Percentiles rank a stretch among this genome's conserved stretches.
Conservation (phyloP, 1,139 yeast genomes). For the Zygosaccharomyces sapae region DNA sequence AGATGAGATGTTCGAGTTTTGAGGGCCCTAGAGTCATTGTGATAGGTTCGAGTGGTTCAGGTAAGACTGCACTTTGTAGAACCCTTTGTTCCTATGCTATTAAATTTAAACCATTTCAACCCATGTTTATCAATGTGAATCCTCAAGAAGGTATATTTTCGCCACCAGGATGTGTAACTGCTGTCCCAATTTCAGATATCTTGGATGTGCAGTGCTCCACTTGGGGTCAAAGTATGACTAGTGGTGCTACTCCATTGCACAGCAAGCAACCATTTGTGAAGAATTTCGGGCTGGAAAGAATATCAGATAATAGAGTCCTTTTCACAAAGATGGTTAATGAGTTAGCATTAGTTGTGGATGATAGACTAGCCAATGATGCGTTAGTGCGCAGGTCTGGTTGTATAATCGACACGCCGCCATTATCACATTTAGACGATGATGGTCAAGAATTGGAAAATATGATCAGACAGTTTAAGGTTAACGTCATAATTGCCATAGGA, state of each 20-base stretch:
- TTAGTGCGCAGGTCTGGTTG: conserved; percentile 56
- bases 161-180: conserved; percentile 81
- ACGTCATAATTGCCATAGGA: conserved; percentile 55
- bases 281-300: conserved; percentile 66
- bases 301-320: conserved; percentile 55
- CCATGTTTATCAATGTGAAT: conserved; percentile 73
- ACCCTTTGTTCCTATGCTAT: conserved; percentile 71
- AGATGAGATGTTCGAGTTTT: conserved; percentile 43
- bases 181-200: conserved; percentile 76
- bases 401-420: conserved; percentile 78
- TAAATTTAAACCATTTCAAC: conserved; percentile 59
- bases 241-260: conserved; percentile 80
- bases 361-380: conserved; percentile 56
- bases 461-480: conserved; percentile 40
- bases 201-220: conserved; percentile 72
- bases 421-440: conserved; percentile 47
- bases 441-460: conserved; percentile 35
- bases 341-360: conserved; percentile 55
- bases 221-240: conserved; percentile 80
- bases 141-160: conserved; percentile 76
- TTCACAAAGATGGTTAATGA: conserved; percentile 55
- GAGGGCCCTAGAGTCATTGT: conserved; percentile 68
- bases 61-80: conserved; percentile 74
- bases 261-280: conserved; percentile 86
- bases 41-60: conserved; percentile 67